Percentiles rank a stretch among this genome's conserved stretches.
phyloP scores from a whole-genome alignment of 2,329 filamentous ascomycete genomes.

The Thielaviopsis populi region DNA sequence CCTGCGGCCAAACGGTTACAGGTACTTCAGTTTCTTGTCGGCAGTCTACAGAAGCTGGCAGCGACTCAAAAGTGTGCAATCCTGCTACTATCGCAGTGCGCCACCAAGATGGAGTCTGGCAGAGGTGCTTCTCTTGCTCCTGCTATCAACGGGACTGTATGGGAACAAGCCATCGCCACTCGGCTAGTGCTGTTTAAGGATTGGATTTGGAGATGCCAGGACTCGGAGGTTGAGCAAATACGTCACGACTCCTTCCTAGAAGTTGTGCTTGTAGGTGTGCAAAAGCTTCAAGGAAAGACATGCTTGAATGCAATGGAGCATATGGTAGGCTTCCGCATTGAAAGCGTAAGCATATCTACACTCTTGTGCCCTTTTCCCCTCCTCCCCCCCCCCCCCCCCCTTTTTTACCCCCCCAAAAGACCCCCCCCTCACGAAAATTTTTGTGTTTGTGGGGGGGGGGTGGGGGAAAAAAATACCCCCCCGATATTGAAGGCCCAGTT shows the following conservation, averaged over 20 bases:
- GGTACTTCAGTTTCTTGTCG: conserved; percentile 48
- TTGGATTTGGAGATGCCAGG: conserved; percentile 37
- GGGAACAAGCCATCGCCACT: conserved; percentile 64
- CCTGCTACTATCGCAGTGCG: conserved; percentile 63
- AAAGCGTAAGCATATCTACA: conserved; percentile 27
- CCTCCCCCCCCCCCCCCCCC: too few relatives aligned
- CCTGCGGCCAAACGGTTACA: conserved; percentile 32
- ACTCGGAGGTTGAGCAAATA: neutral
- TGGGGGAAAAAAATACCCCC: conserved; percentile 19
- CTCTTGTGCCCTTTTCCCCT: too few relatives aligned
- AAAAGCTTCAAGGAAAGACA: conserved; percentile 46
- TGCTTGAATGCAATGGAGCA: conserved; percentile 28
- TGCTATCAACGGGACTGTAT: conserved; percentile 58
- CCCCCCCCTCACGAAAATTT: neutral
- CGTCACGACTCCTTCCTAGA: conserved; percentile 8
- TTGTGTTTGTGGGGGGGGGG: conserved; percentile 6
- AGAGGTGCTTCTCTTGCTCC: conserved; percentile 56
- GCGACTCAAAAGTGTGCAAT: conserved; percentile 58
- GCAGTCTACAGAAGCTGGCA: conserved; percentile 59
- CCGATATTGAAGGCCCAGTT: conserved; percentile 3
- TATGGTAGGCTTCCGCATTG: conserved; percentile 36
- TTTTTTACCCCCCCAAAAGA: conserved; percentile 2
- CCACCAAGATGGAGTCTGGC: conserved; percentile 60
- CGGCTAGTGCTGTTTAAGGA: conserved; percentile 68
- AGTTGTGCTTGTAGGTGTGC: conserved; percentile 31